Evolutionary conservation across 2,329 filamentous ascomycete species (phyloP).

Genomic region (Chaetomium globosum): DNA sequence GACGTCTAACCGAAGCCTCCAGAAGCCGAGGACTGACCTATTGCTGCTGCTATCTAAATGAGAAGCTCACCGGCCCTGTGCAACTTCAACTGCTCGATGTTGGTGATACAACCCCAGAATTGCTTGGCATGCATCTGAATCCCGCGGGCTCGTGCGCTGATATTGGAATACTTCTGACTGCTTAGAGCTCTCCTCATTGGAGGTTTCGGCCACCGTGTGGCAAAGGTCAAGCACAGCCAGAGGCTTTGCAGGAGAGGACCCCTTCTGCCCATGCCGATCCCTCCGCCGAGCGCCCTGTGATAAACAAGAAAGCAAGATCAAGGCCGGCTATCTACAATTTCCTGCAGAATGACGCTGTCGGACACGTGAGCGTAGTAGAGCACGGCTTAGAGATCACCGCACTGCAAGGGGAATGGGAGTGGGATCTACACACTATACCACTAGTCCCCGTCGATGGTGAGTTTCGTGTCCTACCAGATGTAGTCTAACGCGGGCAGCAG

Average conservation of each 20-base stretch:
- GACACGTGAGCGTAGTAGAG: neutral
- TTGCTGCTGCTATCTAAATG: neutral
- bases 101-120: neutral
- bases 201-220: neutral
- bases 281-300: neutral
- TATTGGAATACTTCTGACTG: neutral
- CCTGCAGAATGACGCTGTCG: neutral
- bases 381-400: neutral
- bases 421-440: neutral
- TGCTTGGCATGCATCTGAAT: constrained; percentile 7
- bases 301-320: constrained; percentile 6
- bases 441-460: neutral
- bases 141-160: neutral
- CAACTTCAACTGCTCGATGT: neutral
- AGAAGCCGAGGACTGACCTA: neutral
- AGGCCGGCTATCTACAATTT: no score
- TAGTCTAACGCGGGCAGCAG: neutral
- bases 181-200: neutral
- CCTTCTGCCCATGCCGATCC: neutral
- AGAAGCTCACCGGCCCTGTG: constrained; percentile 6
- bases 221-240: neutral
- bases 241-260: neutral
- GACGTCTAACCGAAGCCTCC: neutral
- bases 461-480: neutral
- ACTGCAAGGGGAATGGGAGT: neutral